Evolutionary conservation across 179 eudicot species (phyloP), one percentile per base, ranked within the genome.

Genomic region (Kewa caespitosa): DNA sequence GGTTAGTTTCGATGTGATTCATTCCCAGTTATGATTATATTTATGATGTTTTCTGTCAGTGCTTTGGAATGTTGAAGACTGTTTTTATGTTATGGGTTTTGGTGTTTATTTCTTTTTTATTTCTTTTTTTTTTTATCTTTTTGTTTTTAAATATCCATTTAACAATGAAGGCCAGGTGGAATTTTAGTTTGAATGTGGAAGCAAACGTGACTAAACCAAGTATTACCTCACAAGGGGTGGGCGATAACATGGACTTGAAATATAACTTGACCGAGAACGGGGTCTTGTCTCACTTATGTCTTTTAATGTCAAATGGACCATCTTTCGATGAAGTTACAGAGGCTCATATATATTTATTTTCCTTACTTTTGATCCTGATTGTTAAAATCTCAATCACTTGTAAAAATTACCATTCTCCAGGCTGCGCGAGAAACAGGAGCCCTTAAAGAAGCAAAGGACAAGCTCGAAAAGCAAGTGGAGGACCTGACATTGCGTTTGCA

Each of bases 371-470:
- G 37, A 59, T 46, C 52, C 12, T 23, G 9, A 31, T 42, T 6
- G 23, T 2, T 42, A 22, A 15, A 31, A 41, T 34, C 41, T 72
- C 70, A 43, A 50, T 64, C 33, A 43, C 57, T 28, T 38, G 32
- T 23, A 27, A 25, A 31, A 34, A 67, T 79, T 37, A 73, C 37
- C 50, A 66, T 75, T 77, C 55, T 67, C 55, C 78, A 96, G 99
- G 98, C 93, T 71, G 94, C 99, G 63, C 90, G 97, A 85, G 98
- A 95, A 64, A 95, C 99, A 28, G 99, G 99, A 71, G 97, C 96
- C 43, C 93, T 95, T 30, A 91, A 88, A 84, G 97, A 95, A 86
- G 99, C 99, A 33, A 95, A 95, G 80, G 97, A 95, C 84, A 95
- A 95, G 84, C 98, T 93, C 75, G 97, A 95, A 81, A 95, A 93